phyloP scores from a whole-genome alignment of 202 grass and related monocot genomes.

The Brachypodium distachyon region DNA sequence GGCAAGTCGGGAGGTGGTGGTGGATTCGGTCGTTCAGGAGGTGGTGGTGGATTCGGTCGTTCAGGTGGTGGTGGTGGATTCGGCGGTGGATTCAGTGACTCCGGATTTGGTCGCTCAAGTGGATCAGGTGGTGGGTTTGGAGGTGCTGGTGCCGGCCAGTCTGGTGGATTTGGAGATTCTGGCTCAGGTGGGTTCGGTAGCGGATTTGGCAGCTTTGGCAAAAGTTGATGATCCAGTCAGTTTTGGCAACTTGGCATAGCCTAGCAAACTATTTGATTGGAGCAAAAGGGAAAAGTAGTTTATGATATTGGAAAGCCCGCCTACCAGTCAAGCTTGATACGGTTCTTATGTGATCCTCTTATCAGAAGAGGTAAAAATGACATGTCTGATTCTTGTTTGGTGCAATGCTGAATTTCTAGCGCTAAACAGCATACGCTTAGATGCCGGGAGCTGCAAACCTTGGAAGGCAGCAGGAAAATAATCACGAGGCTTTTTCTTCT shows the following conservation, averaged over 20 bases:
- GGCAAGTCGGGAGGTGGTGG: not conserved
- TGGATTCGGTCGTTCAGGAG: not conserved
- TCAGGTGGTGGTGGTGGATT: slow-evolving; percentile 27
- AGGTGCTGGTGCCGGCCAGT: slow-evolving; percentile 24
- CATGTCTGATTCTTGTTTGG: not conserved
- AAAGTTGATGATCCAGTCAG: slow-evolving; percentile 1
- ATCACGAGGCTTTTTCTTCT: not conserved
- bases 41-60: slow-evolving; percentile 2
- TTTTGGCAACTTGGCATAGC: slow-evolving; percentile 17
- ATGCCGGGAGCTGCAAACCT: not conserved
- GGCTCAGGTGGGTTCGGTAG: slow-evolving; percentile 35
- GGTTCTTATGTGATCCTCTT: not conserved
- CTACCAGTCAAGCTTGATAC: not conserved
- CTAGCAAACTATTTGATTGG: not conserved
- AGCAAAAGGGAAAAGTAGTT: slow-evolving; percentile 8
- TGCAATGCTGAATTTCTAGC: not conserved
- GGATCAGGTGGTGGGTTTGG: slow-evolving; percentile 27
- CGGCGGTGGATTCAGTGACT: slow-evolving; percentile 13
- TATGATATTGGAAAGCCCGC: not conserved
- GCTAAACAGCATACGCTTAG: not conserved
- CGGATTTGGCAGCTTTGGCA: slow-evolving; percentile 40
- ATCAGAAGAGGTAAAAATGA: not conserved
- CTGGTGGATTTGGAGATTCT: slow-evolving; percentile 18
- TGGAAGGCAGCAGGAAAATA: slow-evolving; percentile 25
- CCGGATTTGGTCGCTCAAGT: slow-evolving; percentile 9